Base-by-base conservation (phyloP, 306 rosid genomes). In the Cicer bijugum region DNA sequence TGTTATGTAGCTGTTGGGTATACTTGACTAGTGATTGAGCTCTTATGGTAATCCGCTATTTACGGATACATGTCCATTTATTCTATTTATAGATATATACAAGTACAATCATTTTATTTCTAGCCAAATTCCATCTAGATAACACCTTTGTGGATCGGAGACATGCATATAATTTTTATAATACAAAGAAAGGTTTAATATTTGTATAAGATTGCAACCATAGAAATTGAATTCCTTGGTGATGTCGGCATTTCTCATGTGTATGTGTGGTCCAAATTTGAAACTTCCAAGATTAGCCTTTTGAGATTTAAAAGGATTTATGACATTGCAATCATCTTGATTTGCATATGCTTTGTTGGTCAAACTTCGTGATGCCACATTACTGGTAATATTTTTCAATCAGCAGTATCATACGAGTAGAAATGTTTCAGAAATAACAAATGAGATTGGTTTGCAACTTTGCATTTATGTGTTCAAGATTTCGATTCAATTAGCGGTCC, bases 171-270 rank as follows among this genome's bases (percentile, higher is more conserved):
- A 14, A 7, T 88, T 88, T 88, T 73, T 89, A 86, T 86, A 85
- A 85, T 57, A 82, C 88, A 14, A 90, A 12, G 28, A 57, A 88
- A 44, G 89, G 89, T 28, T 85, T 88, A 2, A 85, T 88, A 77
- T 85, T 74, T 69, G 96, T 82, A 65, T 83, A 85, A 52, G 90
- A 91, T 55, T 87, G 89, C 74, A 86, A 86, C 78, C 92, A 89
- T 56, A 89, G 82, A 83, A 80, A 20, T 84, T 77, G 11, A 52
- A 16, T n/a, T 50, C 75, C 81, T 89, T 4, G 61, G 87, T 80
- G 96, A 92, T 89, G 91, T 91, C 37, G 40, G 43, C 69, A 46
- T 46, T 16, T 44, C 53, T 45, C 56, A 10, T 55, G 64, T 69
- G 46, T 4, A 53, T 73, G 2, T 56, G 69, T 37, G 58, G 64